Base-by-base conservation (phyloP, 2,329 filamentous ascomycete species). In the Coleophoma cylindrospora region DNA sequence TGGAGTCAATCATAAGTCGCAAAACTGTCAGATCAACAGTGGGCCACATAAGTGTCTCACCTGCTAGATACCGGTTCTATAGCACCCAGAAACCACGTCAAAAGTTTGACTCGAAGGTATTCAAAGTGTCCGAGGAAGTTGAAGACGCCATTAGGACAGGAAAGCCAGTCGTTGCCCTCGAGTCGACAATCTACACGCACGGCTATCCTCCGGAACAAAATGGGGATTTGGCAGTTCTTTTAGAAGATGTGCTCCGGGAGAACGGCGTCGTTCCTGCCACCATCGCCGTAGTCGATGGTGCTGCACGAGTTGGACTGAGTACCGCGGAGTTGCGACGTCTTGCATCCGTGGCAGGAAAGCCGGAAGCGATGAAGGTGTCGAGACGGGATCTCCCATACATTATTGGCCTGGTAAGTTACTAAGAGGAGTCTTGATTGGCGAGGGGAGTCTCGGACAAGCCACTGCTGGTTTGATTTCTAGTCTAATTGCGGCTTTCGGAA, bases 141-240 rank as follows among this genome's bases (percentile, higher is more conserved):
- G 74, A 77, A 48, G 83, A 90, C 64, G 92, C 91, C 38, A 68
- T 96, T 44, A 75, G 81, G 40, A 79, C 81, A 13, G 83, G 85
- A 50, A 84, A 83, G 61, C 92, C 94, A 1, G 85, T 99, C 4
- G 91, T 99, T 11, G 94, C 92, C 13, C 77, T 99, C 4, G 94
- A 99, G 69, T 90, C 89, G 2, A 96, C 94, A 4, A 97, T 99
- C 60, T 97, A 99, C 69, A 99, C 94, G 1, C 94, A 99, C 70
- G 91, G 91, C 75, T 87, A 84, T 56, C 84, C 85, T 2, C 86
- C 86, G 58, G 85, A 86, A 0, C 80, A 86, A 27, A 89, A 88
- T 59, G 71, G 86, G 38, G 84, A 87, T 21, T 75, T 99, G 12
- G 89, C 89, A 41, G 71, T 81, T 17, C 79, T 86, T 44, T 80